phyloP scores from a whole-genome alignment of 352 stramenopile species.

The Globisporangium carolinianum region DNA sequence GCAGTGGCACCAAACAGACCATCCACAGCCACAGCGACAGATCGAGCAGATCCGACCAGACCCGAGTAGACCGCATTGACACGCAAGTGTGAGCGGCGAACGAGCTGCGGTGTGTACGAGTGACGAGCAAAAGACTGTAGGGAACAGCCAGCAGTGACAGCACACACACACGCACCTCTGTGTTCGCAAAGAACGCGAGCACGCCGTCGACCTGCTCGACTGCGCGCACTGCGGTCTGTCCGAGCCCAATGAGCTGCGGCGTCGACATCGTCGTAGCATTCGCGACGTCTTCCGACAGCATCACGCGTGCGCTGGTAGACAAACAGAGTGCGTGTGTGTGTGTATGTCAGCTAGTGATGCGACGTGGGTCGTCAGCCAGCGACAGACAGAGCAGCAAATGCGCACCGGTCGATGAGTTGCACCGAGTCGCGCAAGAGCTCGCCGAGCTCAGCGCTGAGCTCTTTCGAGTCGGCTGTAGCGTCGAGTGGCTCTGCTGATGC shows the following conservation, averaged over 20 bases:
- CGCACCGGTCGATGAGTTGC: constrained; percentile 23
- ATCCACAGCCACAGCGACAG: not conserved
- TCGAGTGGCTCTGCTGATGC: constrained; percentile 2
- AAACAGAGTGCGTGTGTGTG: not conserved
- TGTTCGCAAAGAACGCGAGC: constrained; percentile 29
- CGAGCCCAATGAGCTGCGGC: constrained; percentile 23
- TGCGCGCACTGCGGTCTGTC: constrained; percentile 15
- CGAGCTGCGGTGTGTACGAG: too few relatives aligned
- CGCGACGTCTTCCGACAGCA: constrained; percentile 26
- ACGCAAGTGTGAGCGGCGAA: not conserved
- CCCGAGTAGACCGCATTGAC: not conserved
- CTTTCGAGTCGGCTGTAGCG: constrained; percentile 8
- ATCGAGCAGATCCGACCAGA: too few relatives aligned
- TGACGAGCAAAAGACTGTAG: too few relatives aligned
- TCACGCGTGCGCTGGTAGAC: constrained; percentile 17
- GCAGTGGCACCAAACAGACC: not conserved
- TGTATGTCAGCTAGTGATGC: not conserved
- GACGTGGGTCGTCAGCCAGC: not conserved
- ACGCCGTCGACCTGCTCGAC: constrained; percentile 25
- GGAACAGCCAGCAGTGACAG: not conserved
- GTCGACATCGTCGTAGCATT: constrained; percentile 13
- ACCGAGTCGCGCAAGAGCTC: constrained; percentile 19
- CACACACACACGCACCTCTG: constrained; percentile 12
- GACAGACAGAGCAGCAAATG: not conserved
- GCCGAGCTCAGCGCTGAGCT: constrained; percentile 22